A percentile compares a stretch with the other conserved stretches of the same genome.
Conservation (phyloP, 1,139 yeast species). For the Candida dubliniensis region DNA sequence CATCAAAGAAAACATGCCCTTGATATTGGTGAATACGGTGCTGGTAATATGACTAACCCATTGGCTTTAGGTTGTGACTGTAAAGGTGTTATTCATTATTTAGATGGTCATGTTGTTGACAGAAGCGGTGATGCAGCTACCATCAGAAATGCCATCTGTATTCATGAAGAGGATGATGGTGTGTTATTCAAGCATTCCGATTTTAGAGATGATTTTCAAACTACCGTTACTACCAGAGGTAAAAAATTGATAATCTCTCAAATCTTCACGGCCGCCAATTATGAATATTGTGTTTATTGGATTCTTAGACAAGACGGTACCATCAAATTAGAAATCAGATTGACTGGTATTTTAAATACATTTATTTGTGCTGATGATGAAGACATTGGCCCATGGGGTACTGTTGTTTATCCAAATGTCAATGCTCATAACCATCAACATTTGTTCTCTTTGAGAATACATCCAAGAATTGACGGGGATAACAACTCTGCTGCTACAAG, state of each 20-base stretch:
- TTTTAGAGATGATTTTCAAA: slow-evolving; percentile 76
- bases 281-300: slow-evolving; percentile 84
- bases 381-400: slow-evolving; percentile 73
- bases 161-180: slow-evolving; percentile 85
- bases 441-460: slow-evolving; percentile 73
- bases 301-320: slow-evolving; percentile 81
- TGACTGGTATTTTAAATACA: slow-evolving; percentile 81
- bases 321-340: slow-evolving; percentile 72
- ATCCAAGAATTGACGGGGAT: slow-evolving; percentile 81
- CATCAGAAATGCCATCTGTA: slow-evolving; percentile 74
- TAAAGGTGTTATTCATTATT: slow-evolving; percentile 78
- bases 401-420: slow-evolving; percentile 75
- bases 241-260: slow-evolving; percentile 73
- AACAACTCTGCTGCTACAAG: slow-evolving; percentile 70
- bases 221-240: slow-evolving; percentile 74
- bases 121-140: slow-evolving; percentile 68
- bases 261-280: slow-evolving; percentile 83
- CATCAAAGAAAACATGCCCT: slow-evolving; percentile 91
- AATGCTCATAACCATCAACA: slow-evolving; percentile 88
- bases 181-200: slow-evolving; percentile 78
- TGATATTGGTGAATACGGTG: slow-evolving; percentile 86
- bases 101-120: slow-evolving; percentile 72
- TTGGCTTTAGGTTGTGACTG: slow-evolving; percentile 80
- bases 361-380: slow-evolving; percentile 63
- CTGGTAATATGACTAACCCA: slow-evolving; percentile 82